Conservation (phyloP, 192 early-diverging fungal species). For the Spizellomyces punctatus region DNA sequence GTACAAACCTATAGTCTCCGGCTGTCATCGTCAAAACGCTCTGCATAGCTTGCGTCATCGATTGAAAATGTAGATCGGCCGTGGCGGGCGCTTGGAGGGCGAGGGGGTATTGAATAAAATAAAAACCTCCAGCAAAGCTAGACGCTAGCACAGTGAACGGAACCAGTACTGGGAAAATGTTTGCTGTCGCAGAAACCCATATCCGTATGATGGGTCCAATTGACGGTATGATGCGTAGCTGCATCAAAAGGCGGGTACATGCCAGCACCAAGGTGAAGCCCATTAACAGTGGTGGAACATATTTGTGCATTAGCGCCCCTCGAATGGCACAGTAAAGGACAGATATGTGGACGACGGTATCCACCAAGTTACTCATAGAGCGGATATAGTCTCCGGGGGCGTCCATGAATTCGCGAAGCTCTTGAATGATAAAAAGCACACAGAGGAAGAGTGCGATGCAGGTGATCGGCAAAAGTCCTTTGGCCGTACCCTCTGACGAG, state of each 20-base stretch:
- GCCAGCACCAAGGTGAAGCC: conserved; percentile 41
- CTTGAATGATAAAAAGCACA: conserved; percentile 40
- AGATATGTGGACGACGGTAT: conserved; percentile 38
- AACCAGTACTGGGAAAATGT: conserved; percentile 47
- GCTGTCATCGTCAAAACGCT: conserved; percentile 47
- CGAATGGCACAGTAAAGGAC: conserved; percentile 34
- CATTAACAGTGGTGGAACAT: conserved; percentile 42
- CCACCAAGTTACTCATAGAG: conserved; percentile 39
- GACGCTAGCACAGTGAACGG: conserved; percentile 40
- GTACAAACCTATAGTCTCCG: conserved; percentile 43
- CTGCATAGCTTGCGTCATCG: conserved; percentile 40
- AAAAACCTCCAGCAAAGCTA: conserved; percentile 44
- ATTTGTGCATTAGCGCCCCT: conserved; percentile 19
- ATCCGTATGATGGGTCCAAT: conserved; percentile 47
- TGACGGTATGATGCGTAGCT: conserved; percentile 46
- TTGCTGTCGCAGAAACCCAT: conserved; percentile 38
- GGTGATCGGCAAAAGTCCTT: conserved; percentile 19
- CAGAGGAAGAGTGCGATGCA: conserved; percentile 30
- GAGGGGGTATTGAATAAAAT: conserved; percentile 33
- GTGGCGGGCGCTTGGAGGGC: conserved; percentile 7
- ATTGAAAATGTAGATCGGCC: conserved; percentile 23
- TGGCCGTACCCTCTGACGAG: conserved; percentile 5
- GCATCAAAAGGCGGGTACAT: conserved; percentile 35
- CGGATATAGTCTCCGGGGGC: conserved; percentile 37
- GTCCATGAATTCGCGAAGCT: conserved; percentile 43